Base-by-base conservation (phyloP, 768 basidiomycete genomes). In the Hygrophorus pudorinus region DNA sequence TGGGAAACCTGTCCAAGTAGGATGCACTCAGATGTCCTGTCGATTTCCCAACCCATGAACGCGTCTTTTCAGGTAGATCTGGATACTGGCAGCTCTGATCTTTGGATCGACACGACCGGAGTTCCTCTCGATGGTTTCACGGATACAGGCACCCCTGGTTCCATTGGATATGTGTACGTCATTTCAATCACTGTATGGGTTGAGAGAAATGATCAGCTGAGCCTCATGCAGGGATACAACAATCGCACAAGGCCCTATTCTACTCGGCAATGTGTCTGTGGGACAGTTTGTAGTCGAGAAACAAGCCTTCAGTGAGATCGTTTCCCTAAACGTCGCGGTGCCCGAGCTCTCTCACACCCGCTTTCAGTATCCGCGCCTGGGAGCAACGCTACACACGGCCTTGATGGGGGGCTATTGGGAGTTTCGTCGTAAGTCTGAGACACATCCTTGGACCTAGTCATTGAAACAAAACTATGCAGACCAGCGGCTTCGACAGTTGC, bases 71-170 rank as follows among this genome's bases (percentile, higher is more conserved):
- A 44, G 42, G 42, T 36, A 5, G 33, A 44, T 35, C 32, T 27
- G 21, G 42, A 44, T 44, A 44, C 42, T 18, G 42, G 42, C 16
- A 43, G 42, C 4, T 43, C 42, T 21, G 32, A 43, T 24, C 32
- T 44, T 11, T 44, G 42, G 42, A 32, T 44, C 7, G 42, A 44
- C 20, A 44, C 42, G 12, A 21, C 32, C 10, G 14, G 21, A 21
- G 20, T 20, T 27, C 20, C 33, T 35, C n/a, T 29, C 16, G 28
- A 27, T 20, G 33, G 21, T 7, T 44, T 44, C 28, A 35, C 32
- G 8, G 21, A 33, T 17, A 34, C 42, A n/a, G 42, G 31, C n/a
- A 35, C 42, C 27, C 14, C 17, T 13, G 14, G 33, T 17, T 33
- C 20, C 13, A 44, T 36, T 35, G 21, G 33, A 6, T 44, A 28